Conservation (phyloP, 768 basidiomycete genomes). For the Lactifluus echinatus region DNA sequence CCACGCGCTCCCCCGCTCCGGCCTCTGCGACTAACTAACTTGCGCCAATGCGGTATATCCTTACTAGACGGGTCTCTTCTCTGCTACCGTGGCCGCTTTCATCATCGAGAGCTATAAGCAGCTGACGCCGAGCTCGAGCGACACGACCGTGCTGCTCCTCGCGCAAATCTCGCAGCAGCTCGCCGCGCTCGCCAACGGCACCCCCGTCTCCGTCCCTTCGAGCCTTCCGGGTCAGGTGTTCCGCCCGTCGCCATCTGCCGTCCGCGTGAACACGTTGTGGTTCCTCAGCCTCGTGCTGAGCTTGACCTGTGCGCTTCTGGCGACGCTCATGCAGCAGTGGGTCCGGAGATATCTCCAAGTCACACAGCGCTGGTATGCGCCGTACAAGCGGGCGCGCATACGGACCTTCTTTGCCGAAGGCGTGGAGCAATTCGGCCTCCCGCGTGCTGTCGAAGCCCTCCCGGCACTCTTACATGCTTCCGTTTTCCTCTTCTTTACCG, state of each 20-base stretch:
- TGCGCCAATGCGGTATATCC: too few species aligned
- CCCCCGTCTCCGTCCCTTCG: conserved; percentile 1
- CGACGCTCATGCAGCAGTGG: conserved; percentile 20
- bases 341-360: conserved; percentile 15
- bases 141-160: conserved; percentile 10
- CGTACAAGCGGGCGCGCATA: conserved; percentile 17
- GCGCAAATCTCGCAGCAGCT: conserved; percentile 18
- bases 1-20: neutral
- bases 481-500: conserved; percentile 19
- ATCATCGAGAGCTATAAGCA: conserved; percentile 21
- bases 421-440: conserved; percentile 15
- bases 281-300: conserved; percentile 17
- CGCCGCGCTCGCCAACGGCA: conserved; percentile 1
- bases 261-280: conserved; percentile 18
- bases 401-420: conserved; percentile 17
- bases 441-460: conserved; percentile 16
- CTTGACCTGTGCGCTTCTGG: conserved; percentile 17
- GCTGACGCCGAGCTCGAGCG: conserved; percentile 14
- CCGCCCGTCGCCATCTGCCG: neutral
- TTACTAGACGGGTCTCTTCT: conserved; percentile 24
- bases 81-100: conserved; percentile 23
- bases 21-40: neutral
- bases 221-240: neutral
- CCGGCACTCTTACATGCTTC: conserved; percentile 17
- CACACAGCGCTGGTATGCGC: conserved; percentile 10